Conservation (phyloP, 768 basidiomycete genomes). For the Kockovaella imperatae region DNA sequence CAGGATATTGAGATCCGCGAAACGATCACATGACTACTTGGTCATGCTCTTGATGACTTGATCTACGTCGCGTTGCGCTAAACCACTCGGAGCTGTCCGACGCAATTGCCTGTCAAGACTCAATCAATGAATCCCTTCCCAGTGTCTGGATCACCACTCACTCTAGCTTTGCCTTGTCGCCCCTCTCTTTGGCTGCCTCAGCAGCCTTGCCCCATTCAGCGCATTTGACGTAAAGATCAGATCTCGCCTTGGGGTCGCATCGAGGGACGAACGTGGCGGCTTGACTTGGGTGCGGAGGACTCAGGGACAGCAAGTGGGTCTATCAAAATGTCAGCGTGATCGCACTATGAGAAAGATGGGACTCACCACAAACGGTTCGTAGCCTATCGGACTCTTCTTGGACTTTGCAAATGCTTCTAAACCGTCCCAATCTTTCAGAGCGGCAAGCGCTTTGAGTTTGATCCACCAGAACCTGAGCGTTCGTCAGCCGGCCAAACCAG, state of each 20-base stretch:
- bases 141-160: slow-evolving; percentile 48
- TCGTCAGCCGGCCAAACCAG: background rate
- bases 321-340: slow-evolving; percentile 5
- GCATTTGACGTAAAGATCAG: slow-evolving; percentile 81
- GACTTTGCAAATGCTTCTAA: slow-evolving; percentile 78
- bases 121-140: slow-evolving; percentile 2
- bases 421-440: slow-evolving; percentile 73
- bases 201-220: slow-evolving; percentile 85
- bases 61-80: slow-evolving; percentile 66
- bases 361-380: slow-evolving; percentile 54
- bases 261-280: slow-evolving; percentile 68
- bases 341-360: background rate
- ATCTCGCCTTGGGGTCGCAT: slow-evolving; percentile 73
- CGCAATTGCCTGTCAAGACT: slow-evolving; percentile 56
- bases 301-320: slow-evolving; percentile 35
- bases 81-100: slow-evolving; percentile 66
- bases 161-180: slow-evolving; percentile 77
- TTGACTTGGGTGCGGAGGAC: slow-evolving; percentile 54
- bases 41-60: slow-evolving; percentile 37
- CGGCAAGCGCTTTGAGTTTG: slow-evolving; percentile 74
- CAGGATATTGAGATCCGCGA: too few species aligned
- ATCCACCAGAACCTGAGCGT: slow-evolving; percentile 77
- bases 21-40: too few species aligned
- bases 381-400: slow-evolving; percentile 88
- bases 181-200: slow-evolving; percentile 78